phyloP scores from a whole-genome alignment of 169 alveolate genomes.

The Toxoplasma gondii region DNA sequence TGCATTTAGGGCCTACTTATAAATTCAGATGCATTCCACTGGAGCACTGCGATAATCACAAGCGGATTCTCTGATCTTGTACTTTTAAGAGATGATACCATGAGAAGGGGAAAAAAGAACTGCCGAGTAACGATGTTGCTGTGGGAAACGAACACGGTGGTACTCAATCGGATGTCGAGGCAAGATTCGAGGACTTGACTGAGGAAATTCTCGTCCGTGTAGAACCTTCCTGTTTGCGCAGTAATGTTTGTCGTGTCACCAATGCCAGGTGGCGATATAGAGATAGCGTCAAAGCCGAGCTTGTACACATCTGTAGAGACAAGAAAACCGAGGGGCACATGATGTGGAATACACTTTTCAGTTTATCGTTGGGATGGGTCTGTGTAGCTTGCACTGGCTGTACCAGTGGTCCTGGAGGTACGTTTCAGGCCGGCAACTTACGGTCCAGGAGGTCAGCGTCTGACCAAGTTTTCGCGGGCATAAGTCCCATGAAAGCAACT shows the following conservation, averaged over 20 bases:
- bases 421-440: background rate
- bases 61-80: too few species aligned
- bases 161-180: slow-evolving; percentile 50
- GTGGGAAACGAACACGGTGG: slow-evolving; percentile 67
- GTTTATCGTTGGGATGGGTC: too few species aligned
- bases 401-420: too few species aligned
- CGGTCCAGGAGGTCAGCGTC: slow-evolving; percentile 58
- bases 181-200: slow-evolving; percentile 64
- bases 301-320: slow-evolving; percentile 48
- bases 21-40: too few species aligned
- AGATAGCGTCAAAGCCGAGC: slow-evolving; percentile 65
- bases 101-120: slow-evolving; percentile 60
- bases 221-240: slow-evolving; percentile 51
- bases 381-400: too few species aligned
- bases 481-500: slow-evolving; percentile 63
- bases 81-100: slow-evolving; percentile 20
- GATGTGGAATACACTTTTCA: too few species aligned
- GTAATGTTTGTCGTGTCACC: slow-evolving; percentile 65
- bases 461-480: slow-evolving; percentile 65
- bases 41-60: too few species aligned
- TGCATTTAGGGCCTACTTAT: too few species aligned
- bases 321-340: background rate
- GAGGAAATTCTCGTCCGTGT: slow-evolving; percentile 56
- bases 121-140: slow-evolving; percentile 68
- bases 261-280: slow-evolving; percentile 66